Evolutionary conservation across 768 basidiomycete genomes (phyloP), one percentile per base, ranked within the genome.

Genomic region (Auriculariales sp.): DNA sequence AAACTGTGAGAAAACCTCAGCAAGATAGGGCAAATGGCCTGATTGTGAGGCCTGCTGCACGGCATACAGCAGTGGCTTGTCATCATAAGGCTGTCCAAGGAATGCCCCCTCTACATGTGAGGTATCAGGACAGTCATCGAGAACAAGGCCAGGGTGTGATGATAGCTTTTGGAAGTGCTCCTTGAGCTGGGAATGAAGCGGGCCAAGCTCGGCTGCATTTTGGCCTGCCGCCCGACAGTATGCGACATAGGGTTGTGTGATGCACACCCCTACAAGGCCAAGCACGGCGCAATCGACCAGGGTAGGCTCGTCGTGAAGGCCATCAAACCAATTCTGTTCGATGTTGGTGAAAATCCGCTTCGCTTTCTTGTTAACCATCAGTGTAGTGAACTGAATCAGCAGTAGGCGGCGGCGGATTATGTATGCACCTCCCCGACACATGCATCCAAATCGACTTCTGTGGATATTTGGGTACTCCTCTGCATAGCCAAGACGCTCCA

Each of bases 161-260:
- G 63, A 50, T 2, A 66, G 36, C 3, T 12, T 27, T 10, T 25
- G n/a, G 2, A 58, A 29, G 46, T 59, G 53, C 3, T 27, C 50
- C 3, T 47, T 53, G 19, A 61, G 48, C 22, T 53, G 24, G 19
- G 47, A 22, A 44, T 61, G 61, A 28, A 60, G 55, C 3, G 56
- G 47, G 4, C 54, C 52, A 35, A 61, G 53, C 17, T 57, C 53
- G 4, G 64, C 53, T 9, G 58, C 36, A 50, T 64, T 65, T 3
- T 44, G n/a, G 10, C 52, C 53, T n/a, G 48, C 34, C 3, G 53
- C 57, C 4, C 57, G 56, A 28, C 58, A 53, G 12, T 27, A 34
- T 3, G 34, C 46, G 35, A 63, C 53, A 49, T 64, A 64, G 4
- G 57, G 59, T 49, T 55, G 57, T 3, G 59, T 61, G 10, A 63